A percentile compares a stretch with the other conserved stretches of the same genome.
These are phyloP conservation scores for Linderina pennispora DNA, from an alignment of 192 early-diverging fungal species.

Conservation along the genomic window DNA sequence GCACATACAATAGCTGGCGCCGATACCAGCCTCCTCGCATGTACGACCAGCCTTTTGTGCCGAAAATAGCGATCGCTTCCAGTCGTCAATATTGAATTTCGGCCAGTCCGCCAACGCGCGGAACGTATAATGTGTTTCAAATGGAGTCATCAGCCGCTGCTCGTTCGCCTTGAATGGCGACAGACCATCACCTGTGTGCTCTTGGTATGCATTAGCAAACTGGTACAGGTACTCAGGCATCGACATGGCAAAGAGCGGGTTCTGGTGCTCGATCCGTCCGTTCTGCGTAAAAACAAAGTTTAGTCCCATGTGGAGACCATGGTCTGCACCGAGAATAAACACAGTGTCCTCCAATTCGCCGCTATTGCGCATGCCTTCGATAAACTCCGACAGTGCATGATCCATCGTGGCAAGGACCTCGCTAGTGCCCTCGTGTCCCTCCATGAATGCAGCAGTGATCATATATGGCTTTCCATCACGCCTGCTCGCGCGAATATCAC, in stretches of 20 bases:
- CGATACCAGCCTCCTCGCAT: constrained; percentile 30
- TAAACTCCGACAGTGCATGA: constrained; percentile 12
- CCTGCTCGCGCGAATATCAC: constrained; percentile 7
- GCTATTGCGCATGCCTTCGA: constrained; percentile 12
- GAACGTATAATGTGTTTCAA: constrained; percentile 34
- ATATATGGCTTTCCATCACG: constrained; percentile 12
- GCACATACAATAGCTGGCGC: constrained; percentile 34
- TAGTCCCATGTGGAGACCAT: constrained; percentile 41
- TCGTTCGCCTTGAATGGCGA: constrained; percentile 28
- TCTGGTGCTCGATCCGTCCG: constrained; percentile 41
- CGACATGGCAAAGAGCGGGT: constrained; percentile 31
- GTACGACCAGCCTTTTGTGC: constrained; percentile 19
- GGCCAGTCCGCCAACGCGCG: constrained; percentile 34
- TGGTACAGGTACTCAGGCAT: constrained; percentile 27
- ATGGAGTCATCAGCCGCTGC: constrained; percentile 32
- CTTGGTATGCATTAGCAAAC: constrained; percentile 18
- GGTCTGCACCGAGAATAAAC: constrained; percentile 25
- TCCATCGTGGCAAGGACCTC: constrained; percentile 32
- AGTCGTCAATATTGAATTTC: constrained; percentile 9
- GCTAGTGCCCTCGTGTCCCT: constrained; percentile 40
- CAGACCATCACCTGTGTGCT: constrained; percentile 5
- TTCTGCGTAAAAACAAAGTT: constrained; percentile 37
- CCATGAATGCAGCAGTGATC: constrained; percentile 20
- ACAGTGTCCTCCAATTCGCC: constrained; percentile 37
- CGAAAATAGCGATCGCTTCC: constrained; percentile 27